Evolutionary conservation across 2,329 filamentous ascomycete species (phyloP), one percentile per base, ranked within the genome.

Genomic region (Colletotrichum horii): DNA sequence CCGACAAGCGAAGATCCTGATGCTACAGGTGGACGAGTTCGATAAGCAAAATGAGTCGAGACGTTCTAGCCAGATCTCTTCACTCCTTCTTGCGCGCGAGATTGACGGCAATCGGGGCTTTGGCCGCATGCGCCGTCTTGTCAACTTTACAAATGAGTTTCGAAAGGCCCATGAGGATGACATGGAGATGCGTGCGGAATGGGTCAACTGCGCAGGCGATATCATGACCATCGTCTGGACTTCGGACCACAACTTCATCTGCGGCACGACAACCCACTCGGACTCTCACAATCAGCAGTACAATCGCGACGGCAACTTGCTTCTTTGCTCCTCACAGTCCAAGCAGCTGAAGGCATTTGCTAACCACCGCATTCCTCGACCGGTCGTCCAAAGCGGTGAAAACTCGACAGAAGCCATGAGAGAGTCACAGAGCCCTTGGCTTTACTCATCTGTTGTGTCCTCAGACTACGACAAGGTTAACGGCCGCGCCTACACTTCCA

Each of bases 251-350:
- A 84, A 84, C 19, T 91, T 93, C 67, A 80, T 93, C n/a, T 92
- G 91, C 77, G 92, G 92, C 38, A 91, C 91, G 0, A 92, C 91
- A 0, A 89, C 89, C 1, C 91, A 93, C 81, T 93, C 91, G 1
- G 92, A 93, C 78, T 83, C 85, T 0, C 89, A 91, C 56, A 93
- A 93, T 73, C 91, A 93, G 79, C 91, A 93, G 76, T 93, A 93
- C 79, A 93, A 93, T 78, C 92, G 91, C 78, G 88, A 90, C 0
- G 91, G 92, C 1, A 93, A 93, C 78, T 81, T 93, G 12, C 83
- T 91, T 2, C 82, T 93, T 2, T 91, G 90, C 8, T 92, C 90
- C 0, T 83, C 86, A 1, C 78, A 75, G 1, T 78, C 80, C 2
- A 86, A 88, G 1, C 87, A 84, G 0, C 80, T 93, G 3, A 85